Base-by-base conservation (phyloP, 805 yeast genomes). In the Nakazawaea peltata region DNA sequence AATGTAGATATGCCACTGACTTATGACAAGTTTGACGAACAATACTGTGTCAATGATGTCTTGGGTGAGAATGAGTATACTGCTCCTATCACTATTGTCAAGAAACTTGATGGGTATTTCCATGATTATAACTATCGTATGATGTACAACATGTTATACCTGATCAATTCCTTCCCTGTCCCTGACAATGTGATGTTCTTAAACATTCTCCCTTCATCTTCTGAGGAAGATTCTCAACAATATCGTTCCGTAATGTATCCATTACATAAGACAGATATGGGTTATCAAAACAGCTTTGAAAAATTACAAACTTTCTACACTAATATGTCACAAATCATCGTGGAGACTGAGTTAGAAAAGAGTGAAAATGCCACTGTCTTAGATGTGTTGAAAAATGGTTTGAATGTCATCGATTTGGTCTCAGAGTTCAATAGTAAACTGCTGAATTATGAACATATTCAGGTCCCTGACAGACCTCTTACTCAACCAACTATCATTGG, bases 101-200 rank as follows among this genome's bases (percentile, higher is more conserved):
- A 32, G 12, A 28, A 21, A 17, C 4, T 32, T 16, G 24, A 28
- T 28, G 16, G 27, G 13, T 23, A 21, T 22, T 37, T 37, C 19
- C 21, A 32, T 16, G 33, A 32, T 24, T 24, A 23, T 14, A 26
- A 32, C 9, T 32, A 18, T 21, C 24, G 40, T 13, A 23, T 4
- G 26, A 11, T 37, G 30, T 32, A 31, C 30, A 24, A 22, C 13
- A 27, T 32, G 33, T 8, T 37, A 4, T 32, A 37, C 16, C 11
- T 22, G 11, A 12, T 37, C 16, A 14, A 10, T 5, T 12, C 11
- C 6, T 37, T 37, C 19, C 40, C 40, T 3, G 26, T 19, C 4
- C 40, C 40, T 9, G 21, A 24, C 7, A 32, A 32, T 12, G 33
- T 28, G 12, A 13, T 37, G 23, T 28, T 37, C 10, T 18, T 37